A percentile compares a stretch with the other conserved stretches of the same genome.
phyloP scores from a whole-genome alignment of 768 basidiomycete genomes.

The Scleroderma citrinum region DNA sequence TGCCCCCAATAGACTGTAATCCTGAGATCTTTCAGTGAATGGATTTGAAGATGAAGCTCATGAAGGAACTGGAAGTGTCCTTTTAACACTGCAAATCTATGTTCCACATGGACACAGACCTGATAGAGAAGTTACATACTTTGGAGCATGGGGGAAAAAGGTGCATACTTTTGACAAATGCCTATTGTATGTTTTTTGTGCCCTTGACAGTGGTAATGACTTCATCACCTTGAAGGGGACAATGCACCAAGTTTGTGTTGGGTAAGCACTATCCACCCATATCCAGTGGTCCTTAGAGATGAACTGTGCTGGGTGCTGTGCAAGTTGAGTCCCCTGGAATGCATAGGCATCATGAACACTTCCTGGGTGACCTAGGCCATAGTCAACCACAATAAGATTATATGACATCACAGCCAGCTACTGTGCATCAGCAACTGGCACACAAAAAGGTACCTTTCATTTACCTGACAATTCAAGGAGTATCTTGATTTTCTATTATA shows the following conservation, averaged over 20 bases:
- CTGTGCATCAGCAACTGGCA: not conserved
- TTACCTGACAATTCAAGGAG: slow-evolving; percentile 13
- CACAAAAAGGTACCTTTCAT: not conserved
- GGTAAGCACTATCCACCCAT: not conserved
- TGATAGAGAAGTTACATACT: not conserved
- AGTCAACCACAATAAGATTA: slow-evolving; percentile 3
- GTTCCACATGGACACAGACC: not conserved
- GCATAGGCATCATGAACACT: slow-evolving; percentile 6
- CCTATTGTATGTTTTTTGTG: not conserved
- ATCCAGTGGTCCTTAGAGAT: not conserved
- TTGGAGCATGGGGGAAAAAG: not conserved
- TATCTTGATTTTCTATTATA: slow-evolving; percentile 15
- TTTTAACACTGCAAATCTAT: slow-evolving; percentile 3
- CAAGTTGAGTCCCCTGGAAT: not conserved
- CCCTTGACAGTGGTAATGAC: not conserved
- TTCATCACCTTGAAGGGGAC: too few relatives aligned
- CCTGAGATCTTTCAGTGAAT: not conserved
- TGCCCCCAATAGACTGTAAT: slow-evolving; percentile 1
- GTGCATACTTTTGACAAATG: not conserved
- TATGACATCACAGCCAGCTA: slow-evolving; percentile 5
- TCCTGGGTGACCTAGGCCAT: slow-evolving; percentile 5
- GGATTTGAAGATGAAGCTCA: not conserved
- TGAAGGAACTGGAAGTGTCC: not conserved
- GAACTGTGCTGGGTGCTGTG: not conserved
- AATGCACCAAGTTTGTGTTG: not conserved